A percentile compares a stretch with the other conserved stretches of the same genome.
These are phyloP conservation scores for Serendipita sp. DNA, from an alignment of 1,284 basidiomycete genomes.

Conservation along the genomic window DNA sequence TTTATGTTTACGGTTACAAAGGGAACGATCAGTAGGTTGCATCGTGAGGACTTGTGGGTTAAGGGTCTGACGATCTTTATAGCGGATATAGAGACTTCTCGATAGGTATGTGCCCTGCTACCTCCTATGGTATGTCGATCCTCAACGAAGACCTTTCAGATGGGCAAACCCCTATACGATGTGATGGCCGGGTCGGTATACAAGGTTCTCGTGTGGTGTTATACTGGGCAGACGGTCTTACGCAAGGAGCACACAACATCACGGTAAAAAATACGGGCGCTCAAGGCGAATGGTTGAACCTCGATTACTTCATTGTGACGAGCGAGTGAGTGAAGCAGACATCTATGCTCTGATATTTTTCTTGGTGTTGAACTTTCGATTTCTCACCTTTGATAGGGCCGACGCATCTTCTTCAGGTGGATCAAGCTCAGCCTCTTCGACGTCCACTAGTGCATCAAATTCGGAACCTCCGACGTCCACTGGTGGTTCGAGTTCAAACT, in stretches of 20 bases:
- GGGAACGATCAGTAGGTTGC: neutral
- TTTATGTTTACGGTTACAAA: neutral
- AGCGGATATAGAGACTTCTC: neutral
- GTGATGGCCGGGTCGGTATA: neutral
- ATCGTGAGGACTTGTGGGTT: neutral
- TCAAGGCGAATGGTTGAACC: neutral
- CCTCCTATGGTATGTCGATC: neutral
- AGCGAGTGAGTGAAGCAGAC: neutral
- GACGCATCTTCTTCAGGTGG: neutral
- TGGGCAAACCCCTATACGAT: neutral
- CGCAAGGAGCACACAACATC: neutral
- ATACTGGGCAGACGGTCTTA: neutral
- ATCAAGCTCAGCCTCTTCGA: neutral
- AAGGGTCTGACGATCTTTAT: neutral
- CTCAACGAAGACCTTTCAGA: neutral
- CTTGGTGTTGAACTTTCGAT: neutral
- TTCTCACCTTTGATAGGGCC: neutral
- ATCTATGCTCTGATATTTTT: neutral
- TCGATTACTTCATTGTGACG: neutral
- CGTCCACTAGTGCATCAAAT: no score
- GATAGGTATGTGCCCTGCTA: neutral
- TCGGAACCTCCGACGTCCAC: no score
- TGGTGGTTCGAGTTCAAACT: no score
- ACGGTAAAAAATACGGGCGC: neutral
- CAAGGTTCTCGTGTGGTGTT: neutral